Base-by-base conservation (phyloP, 805 yeast genomes). In the Scheffersomyces ergatensis region DNA sequence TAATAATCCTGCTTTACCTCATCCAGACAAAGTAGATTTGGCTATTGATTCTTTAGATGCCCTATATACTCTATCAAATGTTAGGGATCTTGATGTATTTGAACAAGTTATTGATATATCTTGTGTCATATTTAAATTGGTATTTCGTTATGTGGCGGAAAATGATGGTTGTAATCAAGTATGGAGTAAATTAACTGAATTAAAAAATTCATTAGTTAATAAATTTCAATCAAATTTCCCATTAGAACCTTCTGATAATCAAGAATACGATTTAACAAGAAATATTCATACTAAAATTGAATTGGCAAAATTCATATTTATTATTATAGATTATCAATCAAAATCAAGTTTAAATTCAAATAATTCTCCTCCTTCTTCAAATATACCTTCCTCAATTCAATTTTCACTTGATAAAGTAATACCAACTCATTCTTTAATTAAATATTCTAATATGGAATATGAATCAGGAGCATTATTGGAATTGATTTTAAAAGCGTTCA, bases 381-480 rank as follows among this genome's bases (percentile, higher is more conserved):
- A 70, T 30, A 21, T 21, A 7, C 9, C 6, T 21, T 21, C 24
- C 6, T 21, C 24, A 21, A 21, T 21, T 7, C n/a, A n/a, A n/a
- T 70, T 75, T 25, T 79, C 84, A 8, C 61, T 82, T 35, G 56
- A 76, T 2, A 58, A 70, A 40, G 80, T 81, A 3, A 70, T 72
- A 16, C 59, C 74, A 0, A 73, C 69, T 40, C 97, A 92, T 54
- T 79, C 89, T 1, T 76, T 86, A 31, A 70, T 89, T 33, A 76
- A 77, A 39, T 68, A 67, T 27, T 49, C 62, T 8, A 58, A 67
- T 17, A 62, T 89, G 46, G 89, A 84, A 48, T 77, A 83, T 5
- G 96, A 90, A 57, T 55, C 90, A 0, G 76, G 74, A 40, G 81
- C 74, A 3, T 65, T 85, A 40, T 63, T 93, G 26, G 96, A 89